These are phyloP conservation scores for Eutrema heterophyllum DNA, from an alignment of 345 rosid species.

Conservation along the genomic window DNA sequence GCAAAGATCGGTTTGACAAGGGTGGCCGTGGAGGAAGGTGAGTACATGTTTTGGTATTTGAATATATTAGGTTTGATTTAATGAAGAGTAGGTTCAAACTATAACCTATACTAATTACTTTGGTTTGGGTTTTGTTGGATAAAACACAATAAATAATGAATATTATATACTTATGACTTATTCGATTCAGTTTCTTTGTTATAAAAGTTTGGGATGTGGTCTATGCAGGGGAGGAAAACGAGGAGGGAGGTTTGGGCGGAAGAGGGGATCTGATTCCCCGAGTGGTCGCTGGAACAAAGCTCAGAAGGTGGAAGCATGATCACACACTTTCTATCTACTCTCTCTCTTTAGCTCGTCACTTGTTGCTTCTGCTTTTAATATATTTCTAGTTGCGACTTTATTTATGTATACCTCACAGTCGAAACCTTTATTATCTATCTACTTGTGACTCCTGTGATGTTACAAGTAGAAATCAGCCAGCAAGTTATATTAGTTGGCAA, in stretches of 20 bases:
- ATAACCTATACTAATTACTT: neutral
- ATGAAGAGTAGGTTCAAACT: neutral
- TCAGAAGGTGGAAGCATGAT: slow-evolving; percentile 41
- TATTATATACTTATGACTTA: too few species aligned
- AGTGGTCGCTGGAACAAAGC: slow-evolving; percentile 61
- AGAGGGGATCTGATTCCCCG: slow-evolving; percentile 44
- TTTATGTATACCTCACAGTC: neutral
- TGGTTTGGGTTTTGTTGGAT: neutral
- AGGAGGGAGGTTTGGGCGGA: slow-evolving; percentile 65
- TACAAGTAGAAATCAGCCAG: neutral
- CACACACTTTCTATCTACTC: neutral
- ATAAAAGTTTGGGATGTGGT: neutral
- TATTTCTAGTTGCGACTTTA: slow-evolving; percentile 1
- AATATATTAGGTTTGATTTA: neutral
- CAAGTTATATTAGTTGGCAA: neutral
- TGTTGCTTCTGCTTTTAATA: slow-evolving; percentile 12
- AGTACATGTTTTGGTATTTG: slow-evolving; percentile 15
- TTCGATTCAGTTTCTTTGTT: neutral
- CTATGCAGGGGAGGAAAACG: slow-evolving; percentile 66
- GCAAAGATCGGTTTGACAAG: slow-evolving; percentile 54
- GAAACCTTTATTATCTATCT: neutral
- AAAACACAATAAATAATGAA: too few species aligned
- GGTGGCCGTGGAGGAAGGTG: slow-evolving; percentile 76
- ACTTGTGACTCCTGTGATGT: slow-evolving; percentile 3
- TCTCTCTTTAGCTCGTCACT: slow-evolving; percentile 4